Conservation (phyloP, 2,329 filamentous ascomycete genomes). For the Teratosphaeria viscida region DNA sequence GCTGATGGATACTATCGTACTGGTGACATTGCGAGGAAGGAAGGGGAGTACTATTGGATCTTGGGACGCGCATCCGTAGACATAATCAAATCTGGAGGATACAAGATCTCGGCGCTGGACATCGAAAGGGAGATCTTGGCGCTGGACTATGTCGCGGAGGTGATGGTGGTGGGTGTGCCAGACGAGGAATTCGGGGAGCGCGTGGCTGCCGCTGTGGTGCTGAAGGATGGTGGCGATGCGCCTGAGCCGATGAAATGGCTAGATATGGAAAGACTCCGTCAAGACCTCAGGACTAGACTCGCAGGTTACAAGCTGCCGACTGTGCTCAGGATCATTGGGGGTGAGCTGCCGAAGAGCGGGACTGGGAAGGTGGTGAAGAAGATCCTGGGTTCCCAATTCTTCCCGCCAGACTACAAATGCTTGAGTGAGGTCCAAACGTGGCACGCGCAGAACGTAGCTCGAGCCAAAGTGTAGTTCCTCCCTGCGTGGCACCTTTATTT, state of each 20-base stretch:
- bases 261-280: constrained; percentile 31
- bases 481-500: neutral
- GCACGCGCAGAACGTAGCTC: constrained; percentile 4
- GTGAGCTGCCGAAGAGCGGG: constrained; percentile 38
- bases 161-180: constrained; percentile 43
- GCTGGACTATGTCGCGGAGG: constrained; percentile 40
- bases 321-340: constrained; percentile 33
- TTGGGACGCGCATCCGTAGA: constrained; percentile 43
- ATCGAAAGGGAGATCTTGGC: constrained; percentile 44
- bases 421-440: constrained; percentile 19
- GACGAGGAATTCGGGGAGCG: constrained; percentile 46
- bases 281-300: constrained; percentile 34
- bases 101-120: constrained; percentile 46
- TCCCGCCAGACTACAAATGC: constrained; percentile 15
- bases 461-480: neutral
- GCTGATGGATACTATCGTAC: constrained; percentile 23
- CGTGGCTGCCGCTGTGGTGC: constrained; percentile 42
- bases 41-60: constrained; percentile 42
- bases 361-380: constrained; percentile 45
- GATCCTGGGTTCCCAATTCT: constrained; percentile 21
- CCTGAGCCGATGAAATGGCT: constrained; percentile 14
- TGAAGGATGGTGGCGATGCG: constrained; percentile 26
- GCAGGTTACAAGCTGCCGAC: constrained; percentile 42
- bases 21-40: constrained; percentile 27
- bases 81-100: constrained; percentile 46